phyloP scores from a whole-genome alignment of 352 stramenopile species.

The Pythium apleroticum region DNA sequence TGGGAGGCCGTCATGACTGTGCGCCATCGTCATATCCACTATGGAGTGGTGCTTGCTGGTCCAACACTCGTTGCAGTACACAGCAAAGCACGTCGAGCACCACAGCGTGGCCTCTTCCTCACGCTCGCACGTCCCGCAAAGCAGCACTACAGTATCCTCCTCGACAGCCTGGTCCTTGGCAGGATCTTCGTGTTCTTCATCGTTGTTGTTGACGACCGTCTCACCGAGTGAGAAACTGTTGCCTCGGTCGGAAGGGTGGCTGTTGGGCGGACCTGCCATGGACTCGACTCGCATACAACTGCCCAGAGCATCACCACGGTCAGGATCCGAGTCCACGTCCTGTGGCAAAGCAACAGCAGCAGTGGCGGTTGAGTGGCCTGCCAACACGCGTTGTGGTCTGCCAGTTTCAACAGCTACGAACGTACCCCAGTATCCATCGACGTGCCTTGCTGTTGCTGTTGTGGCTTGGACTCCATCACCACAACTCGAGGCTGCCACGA shows the following conservation, averaged over 20 bases:
- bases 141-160: slow-evolving; percentile 27
- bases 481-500: slow-evolving; percentile 50
- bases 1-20: slow-evolving; percentile 7
- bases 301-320: slow-evolving; percentile 14
- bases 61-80: slow-evolving; percentile 58
- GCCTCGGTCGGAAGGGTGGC: background rate
- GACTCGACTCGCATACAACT: slow-evolving; percentile 26
- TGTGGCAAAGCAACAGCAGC: background rate
- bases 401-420: background rate
- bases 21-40: slow-evolving; percentile 38
- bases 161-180: background rate
- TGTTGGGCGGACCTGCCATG: background rate
- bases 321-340: slow-evolving; percentile 14
- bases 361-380: slow-evolving; percentile 4
- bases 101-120: slow-evolving; percentile 44
- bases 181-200: slow-evolving; percentile 7
- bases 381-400: slow-evolving; percentile 5
- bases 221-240: background rate
- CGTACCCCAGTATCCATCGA: slow-evolving; percentile 6
- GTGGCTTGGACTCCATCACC: background rate
- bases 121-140: slow-evolving; percentile 42
- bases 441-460: slow-evolving; percentile 1
- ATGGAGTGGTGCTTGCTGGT: slow-evolving; percentile 40
- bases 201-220: slow-evolving; percentile 1
- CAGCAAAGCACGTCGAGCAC: slow-evolving; percentile 62